Conservation (phyloP, 2,329 filamentous ascomycete genomes). For the Microdochium trichocladiopsis region DNA sequence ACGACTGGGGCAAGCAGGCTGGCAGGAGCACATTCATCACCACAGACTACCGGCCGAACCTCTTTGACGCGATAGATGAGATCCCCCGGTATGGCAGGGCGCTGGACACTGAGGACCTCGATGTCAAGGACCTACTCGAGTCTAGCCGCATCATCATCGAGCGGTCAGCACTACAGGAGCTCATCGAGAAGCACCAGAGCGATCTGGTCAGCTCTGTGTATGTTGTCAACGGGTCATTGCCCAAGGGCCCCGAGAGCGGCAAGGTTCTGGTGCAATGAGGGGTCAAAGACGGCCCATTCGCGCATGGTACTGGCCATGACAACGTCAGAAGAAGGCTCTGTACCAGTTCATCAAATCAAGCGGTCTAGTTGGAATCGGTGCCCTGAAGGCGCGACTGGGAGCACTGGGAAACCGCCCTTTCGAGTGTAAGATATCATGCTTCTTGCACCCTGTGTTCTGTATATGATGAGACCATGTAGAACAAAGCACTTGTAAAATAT, state of each 20-base stretch:
- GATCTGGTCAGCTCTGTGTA: slow-evolving; percentile 48
- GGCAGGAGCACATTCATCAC: slow-evolving; percentile 75
- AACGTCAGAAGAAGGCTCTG: too few relatives aligned
- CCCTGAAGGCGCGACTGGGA: too few relatives aligned
- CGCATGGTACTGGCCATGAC: too few relatives aligned
- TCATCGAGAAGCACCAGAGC: slow-evolving; percentile 67
- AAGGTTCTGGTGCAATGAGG: neutral
- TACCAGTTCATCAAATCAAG: too few relatives aligned
- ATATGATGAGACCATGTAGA: too few relatives aligned
- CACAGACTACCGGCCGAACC: slow-evolving; percentile 46
- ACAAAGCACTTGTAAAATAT: too few relatives aligned
- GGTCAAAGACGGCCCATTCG: neutral
- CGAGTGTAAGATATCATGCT: too few relatives aligned
- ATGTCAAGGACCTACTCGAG: slow-evolving; percentile 91
- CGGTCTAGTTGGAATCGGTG: too few relatives aligned
- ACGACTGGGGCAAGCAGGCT: slow-evolving; percentile 60
- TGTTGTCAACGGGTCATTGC: slow-evolving; percentile 13
- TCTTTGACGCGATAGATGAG: slow-evolving; percentile 61
- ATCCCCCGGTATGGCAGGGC: slow-evolving; percentile 62
- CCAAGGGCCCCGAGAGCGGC: neutral
- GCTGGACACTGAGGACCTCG: slow-evolving; percentile 69
- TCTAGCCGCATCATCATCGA: slow-evolving; percentile 82
- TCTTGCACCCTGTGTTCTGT: too few relatives aligned
- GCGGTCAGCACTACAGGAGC: slow-evolving; percentile 66
- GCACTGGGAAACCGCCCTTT: too few relatives aligned